Percentiles rank a stretch among this genome's conserved stretches.
These are phyloP conservation scores for Obelidium mucronatum DNA, from an alignment of 192 early-diverging fungal species.

Conservation along the genomic window DNA sequence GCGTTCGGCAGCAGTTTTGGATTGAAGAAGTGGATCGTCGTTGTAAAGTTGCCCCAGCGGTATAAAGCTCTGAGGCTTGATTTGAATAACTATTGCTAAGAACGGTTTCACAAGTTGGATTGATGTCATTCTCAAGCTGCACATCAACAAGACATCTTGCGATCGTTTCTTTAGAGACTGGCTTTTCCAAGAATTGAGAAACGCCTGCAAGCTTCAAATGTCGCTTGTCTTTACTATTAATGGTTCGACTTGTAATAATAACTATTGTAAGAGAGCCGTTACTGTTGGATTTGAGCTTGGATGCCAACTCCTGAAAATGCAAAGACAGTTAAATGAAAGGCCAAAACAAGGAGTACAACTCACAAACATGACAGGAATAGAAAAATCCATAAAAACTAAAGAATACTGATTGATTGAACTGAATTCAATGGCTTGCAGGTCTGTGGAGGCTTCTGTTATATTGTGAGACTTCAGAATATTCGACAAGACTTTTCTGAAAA, in stretches of 20 bases:
- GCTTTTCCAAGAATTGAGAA: neutral
- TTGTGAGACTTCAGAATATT: neutral
- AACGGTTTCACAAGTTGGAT: too few relatives aligned
- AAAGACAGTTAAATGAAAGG: too few relatives aligned
- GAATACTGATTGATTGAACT: neutral
- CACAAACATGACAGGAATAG: neutral
- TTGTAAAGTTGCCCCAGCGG: too few relatives aligned
- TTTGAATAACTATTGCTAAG: too few relatives aligned
- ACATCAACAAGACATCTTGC: neutral
- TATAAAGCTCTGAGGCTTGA: too few relatives aligned
- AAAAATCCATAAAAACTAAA: neutral
- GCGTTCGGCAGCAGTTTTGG: too few relatives aligned
- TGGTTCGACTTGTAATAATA: neutral
- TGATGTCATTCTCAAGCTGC: too few relatives aligned
- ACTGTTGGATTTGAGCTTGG: too few relatives aligned
- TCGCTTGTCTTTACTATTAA: neutral
- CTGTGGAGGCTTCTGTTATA: neutral
- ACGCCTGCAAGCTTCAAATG: neutral
- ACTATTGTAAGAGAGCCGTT: neutral
- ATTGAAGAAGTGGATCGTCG: too few relatives aligned
- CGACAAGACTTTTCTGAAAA: neutral
- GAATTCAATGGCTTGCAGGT: neutral
- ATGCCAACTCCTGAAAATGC: too few relatives aligned
- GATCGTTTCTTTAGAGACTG: neutral
- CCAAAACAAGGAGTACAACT: too few relatives aligned